Base-by-base conservation (phyloP, 2,329 filamentous ascomycete species). In the Colletotrichum sp. region DNA sequence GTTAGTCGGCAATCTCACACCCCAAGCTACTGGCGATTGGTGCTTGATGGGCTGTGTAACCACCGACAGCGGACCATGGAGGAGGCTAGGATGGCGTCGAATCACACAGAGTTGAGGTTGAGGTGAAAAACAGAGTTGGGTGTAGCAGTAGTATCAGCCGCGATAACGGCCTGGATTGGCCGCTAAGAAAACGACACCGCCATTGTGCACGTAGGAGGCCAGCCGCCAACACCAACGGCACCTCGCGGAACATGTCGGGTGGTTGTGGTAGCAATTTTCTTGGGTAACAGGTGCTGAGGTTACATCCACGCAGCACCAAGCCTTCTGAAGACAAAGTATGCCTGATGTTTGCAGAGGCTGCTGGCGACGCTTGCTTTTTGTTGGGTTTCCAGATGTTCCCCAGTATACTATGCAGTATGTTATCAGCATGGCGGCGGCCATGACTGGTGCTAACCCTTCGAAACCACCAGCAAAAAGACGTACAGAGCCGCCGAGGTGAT, bases 261-360 rank as follows among this genome's bases (percentile, higher is more conserved):
- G 43, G 16, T 30, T 24, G 24, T 63, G 67, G 26, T 38, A 21
- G 38, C 14, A 16, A 13, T 55, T 63, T 38, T 71, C 59, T 63
- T 59, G 30, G 58, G 68, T 63, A 71, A 43, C 58, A 36, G 30
- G n/a, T 63, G 59, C 28, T 71, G 28, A 64, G 52, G 68, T 71
- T 62, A 66, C 69, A 52, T 72, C 26, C 18, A 68, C 36, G 21
- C 62, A 52, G 63, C 70, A 48, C 62, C 73, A 75, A 63, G 62
- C n/a, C 56, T 56, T 74, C 52, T 38, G 61, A 67, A n/a, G 69
- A 72, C 38, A 67, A 38, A 72, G 55, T 72, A 62, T 71, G 69
- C 30, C 59, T 63, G 69, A 71, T 62, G 61, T 67, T 65, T 62
- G 52, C 62, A 28, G 52, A 74, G 48, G 30, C 30, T 24, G 28